Base-by-base conservation (phyloP, 805 yeast species). In the Sugiyamaella valdiviana region DNA sequence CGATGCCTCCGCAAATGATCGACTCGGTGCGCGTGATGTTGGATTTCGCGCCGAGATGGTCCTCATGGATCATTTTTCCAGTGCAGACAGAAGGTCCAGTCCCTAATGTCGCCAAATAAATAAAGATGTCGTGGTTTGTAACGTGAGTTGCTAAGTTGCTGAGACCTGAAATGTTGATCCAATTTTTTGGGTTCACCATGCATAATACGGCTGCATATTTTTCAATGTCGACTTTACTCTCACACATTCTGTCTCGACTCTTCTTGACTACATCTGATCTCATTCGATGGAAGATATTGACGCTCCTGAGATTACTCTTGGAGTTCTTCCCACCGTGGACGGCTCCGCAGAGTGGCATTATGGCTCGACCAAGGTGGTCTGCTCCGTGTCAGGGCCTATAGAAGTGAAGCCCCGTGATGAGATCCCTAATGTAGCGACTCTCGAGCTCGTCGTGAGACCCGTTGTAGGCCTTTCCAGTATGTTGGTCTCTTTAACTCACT, bases 331-430 rank as follows among this genome's bases (percentile, higher is more conserved):
- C 47, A 76, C 79, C 53, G 91, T 83, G 1, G 96, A 88, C 63
- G 97, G 97, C 1, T 85, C 95, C 0, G 81, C 91, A 1, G 75
- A 75, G 20, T 70, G 81, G 49, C 62, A 67, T 14, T 62, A 68
- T n/a, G 78, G 76, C 1, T 63, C 64, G 15, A 78, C 84, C 1
- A 76, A 76, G 49, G 80, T 85, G 2, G 66, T 90, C 2, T 79
- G 83, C 39, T 80, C 96, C 0, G 90, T 91, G 0, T 77, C 90
- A 1, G 99, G 99, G 0, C 99, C 99, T 0, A 76, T 91, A 24
- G 97, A 91, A 59, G 82, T 87, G 9, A 83, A 82, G 62, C 66
- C 79, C 12, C 77, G 91, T 57, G 95, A 89, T 61, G 98, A 91
- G 63, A 65, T 82, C 29, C 96, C 97, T 9, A 82, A 85, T 14